phyloP scores from a whole-genome alignment of 805 yeast species.

The Wickerhamomyces chambardii region DNA sequence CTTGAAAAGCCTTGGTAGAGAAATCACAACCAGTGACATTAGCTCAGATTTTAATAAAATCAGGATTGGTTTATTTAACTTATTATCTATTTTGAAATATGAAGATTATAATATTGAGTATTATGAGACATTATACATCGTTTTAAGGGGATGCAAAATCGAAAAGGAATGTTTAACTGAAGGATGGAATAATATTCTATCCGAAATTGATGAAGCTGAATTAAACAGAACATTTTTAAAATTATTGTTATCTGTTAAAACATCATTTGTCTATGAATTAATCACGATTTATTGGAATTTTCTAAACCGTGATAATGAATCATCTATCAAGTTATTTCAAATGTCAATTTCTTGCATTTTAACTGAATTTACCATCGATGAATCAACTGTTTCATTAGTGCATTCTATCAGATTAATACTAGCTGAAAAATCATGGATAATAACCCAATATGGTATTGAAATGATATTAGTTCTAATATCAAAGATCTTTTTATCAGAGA shows the following conservation, averaged over 20 bases:
- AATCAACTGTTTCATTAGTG: background rate
- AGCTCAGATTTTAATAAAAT: conserved; percentile 3
- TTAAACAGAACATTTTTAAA: conserved; percentile 10
- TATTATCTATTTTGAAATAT: conserved; percentile 14
- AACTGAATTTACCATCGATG: background rate
- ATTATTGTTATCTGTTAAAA: conserved; percentile 10
- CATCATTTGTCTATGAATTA: conserved; percentile 13
- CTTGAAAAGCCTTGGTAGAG: conserved; percentile 8
- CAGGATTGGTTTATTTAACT: conserved; percentile 18
- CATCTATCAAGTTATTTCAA: conserved; percentile 4
- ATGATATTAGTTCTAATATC: conserved; percentile 32
- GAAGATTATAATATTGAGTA: conserved; percentile 12
- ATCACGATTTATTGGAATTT: conserved; percentile 7
- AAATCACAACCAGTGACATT: background rate
- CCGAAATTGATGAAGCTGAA: conserved; percentile 1
- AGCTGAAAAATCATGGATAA: conserved; percentile 42
- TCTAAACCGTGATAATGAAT: conserved; percentile 4
- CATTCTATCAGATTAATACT: conserved; percentile 30
- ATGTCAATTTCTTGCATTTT: conserved; percentile 9
- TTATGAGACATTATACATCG: conserved; percentile 25
- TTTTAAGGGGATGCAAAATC: conserved; percentile 18
- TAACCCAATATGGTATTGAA: conserved; percentile 63
- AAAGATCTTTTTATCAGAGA: conserved; percentile 6
- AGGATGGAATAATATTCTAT: conserved; percentile 14
- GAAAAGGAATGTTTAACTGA: conserved; percentile 5